Base-by-base conservation (phyloP, 2,329 filamentous ascomycete species). In the Xylariales sp. region DNA sequence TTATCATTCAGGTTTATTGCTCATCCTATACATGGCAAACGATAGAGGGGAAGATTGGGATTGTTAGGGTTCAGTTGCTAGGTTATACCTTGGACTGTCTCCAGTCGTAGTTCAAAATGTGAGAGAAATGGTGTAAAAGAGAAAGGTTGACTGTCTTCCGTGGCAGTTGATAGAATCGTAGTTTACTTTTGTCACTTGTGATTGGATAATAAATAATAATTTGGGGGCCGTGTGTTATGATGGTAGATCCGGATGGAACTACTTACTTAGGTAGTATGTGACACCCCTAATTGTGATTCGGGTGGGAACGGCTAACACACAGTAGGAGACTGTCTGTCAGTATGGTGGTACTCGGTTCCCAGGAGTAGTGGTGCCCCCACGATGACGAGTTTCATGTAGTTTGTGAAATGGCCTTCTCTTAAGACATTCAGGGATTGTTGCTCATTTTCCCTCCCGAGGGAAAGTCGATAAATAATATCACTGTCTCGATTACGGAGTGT, bases 351-450 rank as follows among this genome's bases (percentile, higher is more conserved):
- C 39, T 3, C 28, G 28, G 36, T 8, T 57, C 43, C 7, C 32
- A 34, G 43, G 30, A 54, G 63, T 28, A 6, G 48, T 45, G 34
- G 1, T 23, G 32, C 53, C 49, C 55, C 49, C 39, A 48, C 50
- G 60, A 50, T 36, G 50, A 45, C 54, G 43, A 54, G 65, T 67
- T 67, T 67, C 64, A 54, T 58, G 41, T 56, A 8, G 23, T 62
- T 53, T 46, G 30, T 23, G 30, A 39, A 52, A 55, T 61, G 55
- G 10, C 50, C 57, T 50, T 60, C 48, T 43, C 23, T 6, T 6
- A 60, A 43, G 30, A 56, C 34, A 32, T 23, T 54, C 9, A 32
- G 14, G 16, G 23, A 52, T 30, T 23, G 16, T 34, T 36, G 18
- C 58, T 43, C 32, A 36, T 36, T 48, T 16, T 53, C 45, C 28